Evolutionary conservation across 441 rosid species (phyloP), one percentile per base, ranked within the genome.

Genomic region (Gossypium gossypioides): DNA sequence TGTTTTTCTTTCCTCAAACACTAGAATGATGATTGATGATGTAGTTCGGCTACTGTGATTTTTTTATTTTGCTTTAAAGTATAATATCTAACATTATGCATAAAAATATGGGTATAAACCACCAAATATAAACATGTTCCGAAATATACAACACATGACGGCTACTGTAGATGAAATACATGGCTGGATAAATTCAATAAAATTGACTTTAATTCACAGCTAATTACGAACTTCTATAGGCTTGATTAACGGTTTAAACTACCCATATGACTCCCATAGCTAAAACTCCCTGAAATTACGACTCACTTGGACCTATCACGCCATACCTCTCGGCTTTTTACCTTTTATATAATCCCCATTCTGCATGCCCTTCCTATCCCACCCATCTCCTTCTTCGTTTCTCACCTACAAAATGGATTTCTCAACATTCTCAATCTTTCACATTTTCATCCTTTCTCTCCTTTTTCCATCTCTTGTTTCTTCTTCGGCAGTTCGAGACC

Each of bases 311-410:
- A 73, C 40, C 88, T 89, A 57, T 86, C 86, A 80, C 88, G 91
- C 91, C 91, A 72, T 67, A 72, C 80, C 78, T 85, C 80, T 70
- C 91, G 91, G 91, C 84, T 69, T 83, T 37, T 80, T 63, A 32
- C 62, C 71, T 81, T 69, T 68, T 84, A 76, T 81, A 80, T 84
- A 79, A 12, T 44, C 74, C 74, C 55, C 62, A 42, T 8, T 44
- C 3, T 24, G 9, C 62, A 25, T 12, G 16, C 8, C 16, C 16
- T 24, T 4, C 8, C 18, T 2, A 24, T 24, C 37, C 16, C 62
- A 24, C 62, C 62, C 34, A 56, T 24, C 27, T 24, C 6, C 21
- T 9, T 8, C 34, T 32, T 55, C 1, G 2, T 1, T 66, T 58
- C 4, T 16, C 18, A 34, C 48, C 3, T 2, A 32, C 7, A 18